Percentiles rank a stretch among this genome's conserved stretches.
Conservation (phyloP, 2,329 filamentous ascomycete species). For the Graphilbum fragrans region DNA sequence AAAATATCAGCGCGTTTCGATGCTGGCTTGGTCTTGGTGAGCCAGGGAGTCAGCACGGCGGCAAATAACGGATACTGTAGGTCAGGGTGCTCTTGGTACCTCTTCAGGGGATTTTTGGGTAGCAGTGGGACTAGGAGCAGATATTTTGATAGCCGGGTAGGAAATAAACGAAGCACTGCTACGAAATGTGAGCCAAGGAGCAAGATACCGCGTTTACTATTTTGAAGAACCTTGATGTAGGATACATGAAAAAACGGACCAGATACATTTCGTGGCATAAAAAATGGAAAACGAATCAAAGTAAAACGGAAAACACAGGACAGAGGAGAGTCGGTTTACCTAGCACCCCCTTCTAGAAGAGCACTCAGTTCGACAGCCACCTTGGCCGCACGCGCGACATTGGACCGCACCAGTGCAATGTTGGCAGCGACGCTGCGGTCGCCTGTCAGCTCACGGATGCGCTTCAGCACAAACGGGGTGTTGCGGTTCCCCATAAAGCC, state of each 20-base stretch:
- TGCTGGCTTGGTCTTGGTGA: not conserved
- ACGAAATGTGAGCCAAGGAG: no score
- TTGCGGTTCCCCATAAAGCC: slow-evolving; percentile 64
- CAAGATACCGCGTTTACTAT: no score
- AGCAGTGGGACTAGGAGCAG: no score
- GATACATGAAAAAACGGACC: no score
- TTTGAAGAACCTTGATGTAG: no score
- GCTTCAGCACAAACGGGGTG: slow-evolving; percentile 70
- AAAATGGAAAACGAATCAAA: not conserved
- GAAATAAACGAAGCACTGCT: no score
- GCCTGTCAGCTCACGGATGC: slow-evolving; percentile 68
- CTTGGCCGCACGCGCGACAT: slow-evolving; percentile 41
- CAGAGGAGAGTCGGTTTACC: slow-evolving; percentile 1
- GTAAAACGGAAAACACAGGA: not conserved
- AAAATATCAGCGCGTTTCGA: slow-evolving; percentile 46
- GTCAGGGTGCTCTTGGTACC: no score
- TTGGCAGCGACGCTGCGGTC: slow-evolving; percentile 65
- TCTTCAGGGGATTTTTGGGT: no score
- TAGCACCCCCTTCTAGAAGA: slow-evolving; percentile 3
- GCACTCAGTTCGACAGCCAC: slow-evolving; percentile 36
- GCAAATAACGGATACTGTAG: no score
- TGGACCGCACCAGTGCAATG: slow-evolving; percentile 43
- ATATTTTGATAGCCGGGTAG: no score
- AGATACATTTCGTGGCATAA: no score
- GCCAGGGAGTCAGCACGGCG: no score